Evolutionary conservation across 129 eudicot species (phyloP), one percentile per base, ranked within the genome.

Genomic region (Mikania micrantha): DNA sequence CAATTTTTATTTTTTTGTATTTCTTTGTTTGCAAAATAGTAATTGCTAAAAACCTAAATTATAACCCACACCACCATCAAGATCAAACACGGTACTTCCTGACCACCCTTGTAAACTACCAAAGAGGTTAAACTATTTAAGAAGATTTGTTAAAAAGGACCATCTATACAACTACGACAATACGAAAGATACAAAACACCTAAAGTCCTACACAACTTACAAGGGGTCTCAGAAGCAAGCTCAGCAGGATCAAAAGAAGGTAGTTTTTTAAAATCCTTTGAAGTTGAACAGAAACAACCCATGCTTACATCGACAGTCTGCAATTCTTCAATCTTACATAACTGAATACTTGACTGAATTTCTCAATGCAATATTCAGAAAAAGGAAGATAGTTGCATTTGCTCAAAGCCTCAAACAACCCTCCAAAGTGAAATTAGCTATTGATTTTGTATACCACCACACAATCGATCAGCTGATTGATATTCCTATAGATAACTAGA

Each of bases 211-310:
- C n/a, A 48, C 54, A 28, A 68, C 80, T 68, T 68, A 76, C 80
- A 76, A n/a, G 75, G 75, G 58, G 80, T 76, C 45, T 76, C 80
- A 2, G 70, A 65, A 60, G 75, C 75, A 76, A 76, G 80, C 50
- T 35, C 80, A 49, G 44, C 75, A 49, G 48, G 64, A 60, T 76
- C 64, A 60, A 34, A 76, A 48, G 57, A 1, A 67, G 70, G 80
- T 15, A 6, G 6, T 10, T 25, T 76, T 68, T 39, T 48, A 11
- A 47, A 36, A 3, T 29, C 36, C 34, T 76, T 75, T 20, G 80
- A 15, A 48, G 80, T 75, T 45, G 79, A 75, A 75, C 42, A 59
- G 5, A 68, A 27, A 60, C 75, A 76, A 36, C 80, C 80, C 80
- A 76, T 76, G 47, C 59, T 76, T 24, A 45, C 50, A 74, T 39